These are phyloP conservation scores for Lactarius hatsudake DNA, from an alignment of 768 basidiomycete genomes.

Conservation along the genomic window DNA sequence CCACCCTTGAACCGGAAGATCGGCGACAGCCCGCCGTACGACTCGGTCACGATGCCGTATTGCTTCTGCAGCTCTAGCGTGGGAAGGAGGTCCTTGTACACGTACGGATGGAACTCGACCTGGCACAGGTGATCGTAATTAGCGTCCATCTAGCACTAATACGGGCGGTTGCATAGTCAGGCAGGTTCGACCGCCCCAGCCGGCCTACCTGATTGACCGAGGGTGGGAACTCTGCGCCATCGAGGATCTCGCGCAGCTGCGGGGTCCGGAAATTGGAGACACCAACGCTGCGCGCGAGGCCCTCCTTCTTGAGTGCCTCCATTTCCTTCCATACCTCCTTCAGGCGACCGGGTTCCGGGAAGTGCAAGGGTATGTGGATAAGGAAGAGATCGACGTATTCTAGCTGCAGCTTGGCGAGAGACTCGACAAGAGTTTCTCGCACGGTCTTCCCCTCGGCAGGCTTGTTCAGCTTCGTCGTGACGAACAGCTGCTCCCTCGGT, in stretches of 20 bases:
- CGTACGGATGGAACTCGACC: slow-evolving; percentile 56
- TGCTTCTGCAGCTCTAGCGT: slow-evolving; percentile 37
- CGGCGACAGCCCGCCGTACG: slow-evolving; percentile 43
- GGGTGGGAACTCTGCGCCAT: slow-evolving; percentile 44
- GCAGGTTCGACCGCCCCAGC: too few species aligned
- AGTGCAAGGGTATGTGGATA: slow-evolving; percentile 39
- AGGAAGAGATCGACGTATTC: slow-evolving; percentile 45
- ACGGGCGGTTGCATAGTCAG: background rate
- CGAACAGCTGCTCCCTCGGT: slow-evolving; percentile 40
- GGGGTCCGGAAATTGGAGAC: slow-evolving; percentile 53
- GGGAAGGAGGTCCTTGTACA: slow-evolving; percentile 42
- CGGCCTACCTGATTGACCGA: slow-evolving; percentile 51
- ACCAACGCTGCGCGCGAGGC: slow-evolving; percentile 43
- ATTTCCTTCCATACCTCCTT: slow-evolving; percentile 43
- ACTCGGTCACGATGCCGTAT: slow-evolving; percentile 40
- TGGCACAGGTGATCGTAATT: slow-evolving; percentile 19
- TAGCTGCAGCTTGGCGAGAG: slow-evolving; percentile 41
- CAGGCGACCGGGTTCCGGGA: slow-evolving; percentile 29
- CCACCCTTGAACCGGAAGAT: slow-evolving; percentile 38
- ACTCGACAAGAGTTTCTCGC: slow-evolving; percentile 37
- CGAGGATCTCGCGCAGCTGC: slow-evolving; percentile 44
- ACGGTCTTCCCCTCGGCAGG: slow-evolving; percentile 37
- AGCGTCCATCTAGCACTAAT: background rate
- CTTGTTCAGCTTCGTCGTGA: slow-evolving; percentile 42
- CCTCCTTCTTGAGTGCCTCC: slow-evolving; percentile 43